These are phyloP conservation scores for Ustilago nuda DNA, from an alignment of 1,284 basidiomycete species.

Conservation along the genomic window DNA sequence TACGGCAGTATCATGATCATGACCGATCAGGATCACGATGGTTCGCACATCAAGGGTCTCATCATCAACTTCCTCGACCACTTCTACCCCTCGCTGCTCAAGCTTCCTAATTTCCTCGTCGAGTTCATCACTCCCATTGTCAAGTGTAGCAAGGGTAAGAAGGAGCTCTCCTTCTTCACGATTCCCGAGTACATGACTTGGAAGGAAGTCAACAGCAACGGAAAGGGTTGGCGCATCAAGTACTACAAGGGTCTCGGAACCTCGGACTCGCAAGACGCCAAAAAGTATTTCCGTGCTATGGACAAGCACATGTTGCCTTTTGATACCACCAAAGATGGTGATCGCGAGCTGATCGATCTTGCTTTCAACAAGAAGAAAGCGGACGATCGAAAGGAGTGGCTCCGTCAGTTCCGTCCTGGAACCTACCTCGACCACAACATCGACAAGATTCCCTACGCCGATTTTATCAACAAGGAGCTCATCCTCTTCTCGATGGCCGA, in stretches of 20 bases:
- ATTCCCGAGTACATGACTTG: constrained; percentile 97
- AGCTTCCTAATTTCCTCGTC: constrained; percentile 90
- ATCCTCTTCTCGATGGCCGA: constrained; percentile 99
- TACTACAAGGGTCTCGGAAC: constrained; percentile 98
- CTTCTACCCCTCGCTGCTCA: constrained; percentile 94
- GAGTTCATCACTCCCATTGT: constrained; percentile 99
- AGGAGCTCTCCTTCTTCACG: constrained; percentile 91
- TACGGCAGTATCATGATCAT: constrained; percentile 99
- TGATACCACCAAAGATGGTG: constrained; percentile 81
- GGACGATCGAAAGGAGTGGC: constrained; percentile 98
- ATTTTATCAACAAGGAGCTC: constrained; percentile 98
- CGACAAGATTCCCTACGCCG: constrained; percentile 85
- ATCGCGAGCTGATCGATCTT: constrained; percentile 90
- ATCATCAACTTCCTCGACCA: constrained; percentile 98
- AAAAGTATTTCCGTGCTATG: constrained; percentile 93
- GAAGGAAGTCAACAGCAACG: constrained; percentile 82
- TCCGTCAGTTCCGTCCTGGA: constrained; percentile 95
- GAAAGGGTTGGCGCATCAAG: constrained; percentile 79
- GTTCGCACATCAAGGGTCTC: constrained; percentile 98
- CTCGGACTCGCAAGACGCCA: constrained; percentile 86
- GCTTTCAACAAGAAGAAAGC: constrained; percentile 99
- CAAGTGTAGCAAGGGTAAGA: constrained; percentile 81
- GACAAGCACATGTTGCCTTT: constrained; percentile 94
- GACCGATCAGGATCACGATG: constrained; percentile 99
- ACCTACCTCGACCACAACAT: constrained; percentile 93